Evolutionary conservation across 129 eudicot species (phyloP), one percentile per base, ranked within the genome.

Genomic region (Flaveria sonorensis): DNA sequence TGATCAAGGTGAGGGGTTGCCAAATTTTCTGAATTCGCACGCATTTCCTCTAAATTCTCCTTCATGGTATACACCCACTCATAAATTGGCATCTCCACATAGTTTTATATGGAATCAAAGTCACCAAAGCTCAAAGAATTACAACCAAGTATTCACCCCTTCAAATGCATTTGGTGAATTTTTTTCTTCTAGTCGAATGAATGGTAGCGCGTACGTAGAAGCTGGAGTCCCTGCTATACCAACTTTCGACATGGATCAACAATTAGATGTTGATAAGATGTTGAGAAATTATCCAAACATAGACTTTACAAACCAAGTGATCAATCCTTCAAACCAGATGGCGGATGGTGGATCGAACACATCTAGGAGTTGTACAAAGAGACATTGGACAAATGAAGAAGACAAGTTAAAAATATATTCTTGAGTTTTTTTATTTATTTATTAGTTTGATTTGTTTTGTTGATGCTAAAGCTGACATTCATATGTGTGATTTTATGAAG

Each of bases 331-430:
- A 30, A 32, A 46, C 11, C 73, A 50, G 55, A 57, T 61, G 30
- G 53, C 28, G 36, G 67, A 76, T 15, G 52, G 66, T 62, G 69
- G 74, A 15, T 8, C 5, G 32, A 85, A 69, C 18, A 32, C 53
- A 2, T 42, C 83, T 72, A 59, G 53, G 10, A 45, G 40, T 67
- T 77, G 60, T 48, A 76, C 79, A 79, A 89, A 87, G 62, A 88
- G 87, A 15, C 87, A 64, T 57, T 89, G 96, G 96, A 85, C 87
- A 65, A 78, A 42, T 13, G 88, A 87, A 62, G 92, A 89, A 74
- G 96, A 89, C 80, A 89, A 88, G 92, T 87, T 40, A 55, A 6
- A 23, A n/a, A 23, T n/a, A 19, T 18, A 42, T 67, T 62, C 71
- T 13, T 68, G 4, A 73, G 14, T 51, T 63, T 4, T 1, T 53